Evolutionary conservation across 192 early-diverging fungal species (phyloP), one percentile per base, ranked within the genome.

Genomic region (Jimgerdemannia lactiflua): DNA sequence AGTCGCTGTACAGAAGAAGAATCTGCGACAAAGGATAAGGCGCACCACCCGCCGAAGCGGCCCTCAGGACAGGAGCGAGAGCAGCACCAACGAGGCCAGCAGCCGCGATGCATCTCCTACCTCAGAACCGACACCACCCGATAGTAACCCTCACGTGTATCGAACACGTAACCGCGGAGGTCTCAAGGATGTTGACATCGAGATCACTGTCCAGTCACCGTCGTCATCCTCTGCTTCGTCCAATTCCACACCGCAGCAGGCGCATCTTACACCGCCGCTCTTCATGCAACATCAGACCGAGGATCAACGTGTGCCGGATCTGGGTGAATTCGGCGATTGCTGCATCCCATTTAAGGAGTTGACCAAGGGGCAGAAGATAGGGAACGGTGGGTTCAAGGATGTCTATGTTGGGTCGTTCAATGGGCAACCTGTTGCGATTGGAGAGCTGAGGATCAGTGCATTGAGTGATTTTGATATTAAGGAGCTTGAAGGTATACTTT

Each of bases 371-470:
- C 76, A 78, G 59, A 88, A 88, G 74, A 83, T 88, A 39, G 86
- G 86, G 14, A 81, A 82, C 0, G 86, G 86, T 54, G 86, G 86
- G 20, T 88, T 88, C 78, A 88, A 88, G 69, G 86, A 88, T 71
- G 85, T 84, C 80, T 88, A 81, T 73, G 72, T 79, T 3, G 86
- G 86, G 59, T 76, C 79, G 68, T 88, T 85, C 78, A 77, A 84
- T 43, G 85, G 81, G 67, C 81, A 75, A 63, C 75, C 86, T 6
- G 86, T 87, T 72, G 86, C 86, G n/a, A 81, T 87, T 7, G 86
- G 86, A 43, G 86, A 86, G 59, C 75, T 87, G 43, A 66, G 84
- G 64, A 85, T 87, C 75, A 78, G 81, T 1, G 82, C 85, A 54
- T 85, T 87, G 71, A 81, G 80, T n/a, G 81, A 84, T 3, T 78